Base-by-base conservation (phyloP, 768 basidiomycete genomes). In the Suillus alpinus region DNA sequence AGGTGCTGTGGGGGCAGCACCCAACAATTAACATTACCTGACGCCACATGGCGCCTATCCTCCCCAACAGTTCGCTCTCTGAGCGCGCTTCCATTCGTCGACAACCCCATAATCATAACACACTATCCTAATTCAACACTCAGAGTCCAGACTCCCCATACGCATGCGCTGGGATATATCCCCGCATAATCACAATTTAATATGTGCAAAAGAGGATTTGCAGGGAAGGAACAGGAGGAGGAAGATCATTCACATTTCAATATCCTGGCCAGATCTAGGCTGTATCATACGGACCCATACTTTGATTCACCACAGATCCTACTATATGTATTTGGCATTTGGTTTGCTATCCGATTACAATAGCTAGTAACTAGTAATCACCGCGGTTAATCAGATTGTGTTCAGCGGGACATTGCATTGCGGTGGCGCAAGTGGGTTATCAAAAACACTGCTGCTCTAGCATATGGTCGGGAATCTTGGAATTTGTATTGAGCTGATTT, bases 1-100 rank as follows among this genome's bases (percentile, higher is more conserved):
- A 78, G 31, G 10, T 46, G 26, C 40, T 31, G 23, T 7, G 29
- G 29, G 57, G 3, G 10, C 50, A 32, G 41, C 41, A 20, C 20
- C 43, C 23, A n/a, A n/a, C n/a, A n/a, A n/a, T n/a, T n/a, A 46
- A 26, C 18, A 6, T 14, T 10, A 23, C 23, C 16, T 9, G 4
- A 12, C 23, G 37, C 53, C 29, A 26, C 53, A 55, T 31, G 47
- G 47, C 16, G 16, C 10, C 5, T 49, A 47, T 13, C 32, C 20
- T 6, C 31, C 8, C 47, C 16, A 16, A 32, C 1, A 20, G 1
- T 5, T 37, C 36, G 20, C 36, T 55, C 23, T 37, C n/a, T 0
- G 51, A 52, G 51, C 52, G 2, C 31, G n/a, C 1, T 36, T 34
- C 34, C 52, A 5, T 12, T 39, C 3, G 18, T 29, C 36, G 16